Evolutionary conservation across 2,329 filamentous ascomycete genomes (phyloP), one percentile per base, ranked within the genome.

Genomic region (Fusarium napiforme): DNA sequence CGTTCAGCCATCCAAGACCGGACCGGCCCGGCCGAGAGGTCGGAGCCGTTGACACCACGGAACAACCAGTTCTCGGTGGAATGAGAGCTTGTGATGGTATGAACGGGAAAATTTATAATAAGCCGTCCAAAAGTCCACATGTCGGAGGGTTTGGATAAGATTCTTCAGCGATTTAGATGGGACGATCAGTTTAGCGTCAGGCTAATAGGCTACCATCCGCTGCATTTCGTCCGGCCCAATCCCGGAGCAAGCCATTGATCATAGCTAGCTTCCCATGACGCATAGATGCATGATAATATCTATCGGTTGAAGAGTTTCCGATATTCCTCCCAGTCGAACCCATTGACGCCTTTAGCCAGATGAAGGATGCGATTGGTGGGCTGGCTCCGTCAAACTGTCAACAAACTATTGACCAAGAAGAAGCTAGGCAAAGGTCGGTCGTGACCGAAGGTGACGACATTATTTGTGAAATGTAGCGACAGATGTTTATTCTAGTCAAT

Each of bases 221-320:
- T n/a, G 40, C 36, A 32, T 69, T 64, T 69, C 26, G 65, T 59
- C 52, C 52, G 65, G 46, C 37, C 59, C 65, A 69, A 69, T 49
- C 40, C 65, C 12, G 26, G 42, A 30, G 39, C 30, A 19, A 34
- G 10, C 32, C 9, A 30, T 26, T 43, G 23, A 53, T 28, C 21
- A 34, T 40, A 34, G n/a, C 45, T 52, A 45, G 42, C 40, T 62
- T 47, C 34, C 18, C 53, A 69, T 69, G 65, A 69, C 36, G 65
- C 46, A 32, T 52, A 36, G 43, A 53, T 69, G 26, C 47, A 21
- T 50, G n/a, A 37, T 26, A 18, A 21, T 37, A 21, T 32, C 11
- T 18, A 37, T 36, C 11, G 32, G 34, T 53, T 47, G 45, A 40
- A 53, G 40, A 58, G 47, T 64, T 30, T 56, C 32, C 50, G n/a